These are phyloP conservation scores for Ramichloridium luteum DNA, from an alignment of 2,329 filamentous ascomycete species.

Conservation along the genomic window DNA sequence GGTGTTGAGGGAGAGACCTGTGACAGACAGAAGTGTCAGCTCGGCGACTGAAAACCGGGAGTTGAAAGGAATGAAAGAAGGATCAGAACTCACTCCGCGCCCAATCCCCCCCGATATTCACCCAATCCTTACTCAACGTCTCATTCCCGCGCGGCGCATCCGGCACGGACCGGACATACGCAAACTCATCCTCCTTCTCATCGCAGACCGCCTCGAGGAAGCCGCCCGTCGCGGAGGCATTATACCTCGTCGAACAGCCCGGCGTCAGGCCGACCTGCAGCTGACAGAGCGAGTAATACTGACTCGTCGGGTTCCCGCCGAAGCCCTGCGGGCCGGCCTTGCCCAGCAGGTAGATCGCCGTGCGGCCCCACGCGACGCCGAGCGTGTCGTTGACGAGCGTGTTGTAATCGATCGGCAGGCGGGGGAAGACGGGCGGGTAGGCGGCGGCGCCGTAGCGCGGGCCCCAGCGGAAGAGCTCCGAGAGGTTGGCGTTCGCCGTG, in stretches of 20 bases:
- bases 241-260: slow-evolving; percentile 50
- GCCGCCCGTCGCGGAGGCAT: slow-evolving; percentile 40
- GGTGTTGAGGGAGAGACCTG: slow-evolving; percentile 29
- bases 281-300: slow-evolving; percentile 54
- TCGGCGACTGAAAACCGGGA: background rate
- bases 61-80: slow-evolving; percentile 1
- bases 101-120: slow-evolving; percentile 33
- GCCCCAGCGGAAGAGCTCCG: slow-evolving; percentile 60
- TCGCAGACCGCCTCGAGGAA: slow-evolving; percentile 51
- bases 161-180: slow-evolving; percentile 40
- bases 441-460: slow-evolving; percentile 29
- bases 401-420: slow-evolving; percentile 50
- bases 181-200: slow-evolving; percentile 39
- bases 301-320: slow-evolving; percentile 1
- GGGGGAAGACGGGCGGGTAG: slow-evolving; percentile 32
- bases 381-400: slow-evolving; percentile 47
- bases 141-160: slow-evolving; percentile 41
- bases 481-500: slow-evolving; percentile 46
- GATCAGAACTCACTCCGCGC: slow-evolving; percentile 20
- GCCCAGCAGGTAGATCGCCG: slow-evolving; percentile 55
- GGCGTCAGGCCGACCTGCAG: slow-evolving; percentile 52
- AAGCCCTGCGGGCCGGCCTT: slow-evolving; percentile 27
- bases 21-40: background rate
- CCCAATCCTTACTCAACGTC: slow-evolving; percentile 30
- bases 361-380: slow-evolving; percentile 25